Conservation (phyloP, 768 basidiomycete genomes). For the Lactifluus subvellereus region DNA sequence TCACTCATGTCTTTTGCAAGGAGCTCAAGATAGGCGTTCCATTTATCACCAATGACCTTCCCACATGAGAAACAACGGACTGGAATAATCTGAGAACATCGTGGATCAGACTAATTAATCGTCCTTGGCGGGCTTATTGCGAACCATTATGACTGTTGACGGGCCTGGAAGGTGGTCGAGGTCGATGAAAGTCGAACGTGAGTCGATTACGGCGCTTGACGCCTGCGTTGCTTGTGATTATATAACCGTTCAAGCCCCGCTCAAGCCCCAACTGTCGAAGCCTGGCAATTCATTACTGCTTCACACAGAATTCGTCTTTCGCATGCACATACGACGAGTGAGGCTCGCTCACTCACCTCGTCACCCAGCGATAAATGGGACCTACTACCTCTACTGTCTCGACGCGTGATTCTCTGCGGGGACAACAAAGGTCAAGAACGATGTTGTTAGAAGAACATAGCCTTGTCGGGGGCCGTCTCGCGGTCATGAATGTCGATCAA, state of each 20-base stretch:
- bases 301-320: too few relatives aligned
- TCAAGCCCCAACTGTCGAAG: too few relatives aligned
- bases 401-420: not conserved
- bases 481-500: not conserved
- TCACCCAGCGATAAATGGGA: too few relatives aligned
- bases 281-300: too few relatives aligned
- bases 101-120: not conserved
- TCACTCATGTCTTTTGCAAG: constrained; percentile 78
- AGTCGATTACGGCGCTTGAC: not conserved
- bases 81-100: constrained; percentile 75
- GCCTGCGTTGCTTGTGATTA: too few relatives aligned
- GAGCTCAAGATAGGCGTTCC: constrained; percentile 81
- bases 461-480: too few relatives aligned
- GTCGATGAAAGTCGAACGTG: not conserved
- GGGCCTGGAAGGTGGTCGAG: not conserved
- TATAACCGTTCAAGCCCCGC: too few relatives aligned
- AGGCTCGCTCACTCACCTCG: too few relatives aligned
- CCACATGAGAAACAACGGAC: constrained; percentile 96
- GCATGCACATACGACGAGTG: too few relatives aligned
- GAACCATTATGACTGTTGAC: not conserved
- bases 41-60: constrained; percentile 95
- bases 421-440: too few relatives aligned
- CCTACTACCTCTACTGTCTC: not conserved
- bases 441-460: too few relatives aligned
- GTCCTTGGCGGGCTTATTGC: not conserved